phyloP scores from a whole-genome alignment of 2,329 filamentous ascomycete species.

The Talaromyces sp. region DNA sequence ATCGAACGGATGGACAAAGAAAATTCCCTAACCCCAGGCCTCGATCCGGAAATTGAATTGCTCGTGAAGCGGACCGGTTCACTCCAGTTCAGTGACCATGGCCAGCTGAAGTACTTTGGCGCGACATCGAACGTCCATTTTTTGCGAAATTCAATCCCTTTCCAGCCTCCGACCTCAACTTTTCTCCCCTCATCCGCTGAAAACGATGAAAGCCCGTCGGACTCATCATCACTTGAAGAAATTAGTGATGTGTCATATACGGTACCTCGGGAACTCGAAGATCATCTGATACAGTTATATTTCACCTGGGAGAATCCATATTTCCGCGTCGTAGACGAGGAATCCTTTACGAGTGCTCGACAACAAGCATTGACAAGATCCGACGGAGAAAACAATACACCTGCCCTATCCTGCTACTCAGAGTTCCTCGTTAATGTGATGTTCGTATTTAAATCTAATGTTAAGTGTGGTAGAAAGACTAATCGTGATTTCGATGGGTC shows the following conservation, averaged over 20 bases:
- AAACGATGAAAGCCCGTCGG: neutral
- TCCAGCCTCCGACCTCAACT: slow-evolving; percentile 11
- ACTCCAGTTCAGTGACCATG: slow-evolving; percentile 26
- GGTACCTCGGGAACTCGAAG: slow-evolving; percentile 23
- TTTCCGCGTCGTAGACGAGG: slow-evolving; percentile 28
- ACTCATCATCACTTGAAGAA: neutral
- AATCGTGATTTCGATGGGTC: neutral
- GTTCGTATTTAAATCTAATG: neutral
- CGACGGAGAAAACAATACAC: neutral
- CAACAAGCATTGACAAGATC: neutral
- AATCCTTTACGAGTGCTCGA: slow-evolving; percentile 12
- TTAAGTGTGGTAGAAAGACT: neutral
- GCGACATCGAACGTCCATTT: slow-evolving; percentile 27
- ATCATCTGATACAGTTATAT: slow-evolving; percentile 30
- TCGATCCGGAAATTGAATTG: slow-evolving; percentile 22
- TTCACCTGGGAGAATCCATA: slow-evolving; percentile 36
- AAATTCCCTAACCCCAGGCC: slow-evolving; percentile 14
- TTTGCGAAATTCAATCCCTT: slow-evolving; percentile 14
- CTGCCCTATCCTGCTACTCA: neutral
- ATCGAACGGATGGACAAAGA: slow-evolving; percentile 6
- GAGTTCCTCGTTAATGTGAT: neutral
- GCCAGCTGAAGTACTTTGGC: slow-evolving; percentile 28
- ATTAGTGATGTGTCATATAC: slow-evolving; percentile 9
- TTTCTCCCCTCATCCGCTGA: slow-evolving; percentile 8
- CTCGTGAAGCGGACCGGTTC: slow-evolving; percentile 27